These are phyloP conservation scores for Lachnellula subtilissima DNA, from an alignment of 2,329 filamentous ascomycete species.

Conservation along the genomic window DNA sequence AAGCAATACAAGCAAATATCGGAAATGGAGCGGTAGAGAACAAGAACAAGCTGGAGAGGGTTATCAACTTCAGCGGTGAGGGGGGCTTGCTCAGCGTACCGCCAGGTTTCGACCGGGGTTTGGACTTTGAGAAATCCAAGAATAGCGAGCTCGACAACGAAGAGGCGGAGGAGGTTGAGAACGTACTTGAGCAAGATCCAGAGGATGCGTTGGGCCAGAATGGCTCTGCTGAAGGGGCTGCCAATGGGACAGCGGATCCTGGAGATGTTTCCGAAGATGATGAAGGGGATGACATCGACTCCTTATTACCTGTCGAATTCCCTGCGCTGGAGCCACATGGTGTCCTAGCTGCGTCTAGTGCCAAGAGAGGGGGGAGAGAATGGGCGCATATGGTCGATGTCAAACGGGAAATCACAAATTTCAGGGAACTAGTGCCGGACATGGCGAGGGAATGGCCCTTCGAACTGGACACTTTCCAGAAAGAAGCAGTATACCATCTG, in stretches of 20 bases:
- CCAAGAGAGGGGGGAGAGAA: constrained; percentile 72
- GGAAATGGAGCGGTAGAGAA: constrained; percentile 37
- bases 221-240: constrained; percentile 30
- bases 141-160: constrained; percentile 53
- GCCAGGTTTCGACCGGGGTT: constrained; percentile 75
- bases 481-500: constrained; percentile 95
- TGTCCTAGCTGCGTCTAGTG: constrained; percentile 65
- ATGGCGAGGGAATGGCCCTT: constrained; percentile 98
- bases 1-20: constrained; percentile 52
- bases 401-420: constrained; percentile 89
- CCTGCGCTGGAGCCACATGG: constrained; percentile 82
- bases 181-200: constrained; percentile 51
- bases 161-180: constrained; percentile 65
- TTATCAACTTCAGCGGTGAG: constrained; percentile 76
- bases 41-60: constrained; percentile 64
- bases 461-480: constrained; percentile 96
- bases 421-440: constrained; percentile 85
- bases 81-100: constrained; percentile 75
- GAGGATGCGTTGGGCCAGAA: constrained; percentile 28
- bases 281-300: constrained; percentile 68
- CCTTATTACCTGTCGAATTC: constrained; percentile 85
- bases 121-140: constrained; percentile 62
- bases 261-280: constrained; percentile 36
- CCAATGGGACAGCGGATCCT: constrained; percentile 29
- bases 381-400: constrained; percentile 99